Conservation (phyloP, 495 filamentous ascomycete species). For the Hypoxylon fuscum region DNA sequence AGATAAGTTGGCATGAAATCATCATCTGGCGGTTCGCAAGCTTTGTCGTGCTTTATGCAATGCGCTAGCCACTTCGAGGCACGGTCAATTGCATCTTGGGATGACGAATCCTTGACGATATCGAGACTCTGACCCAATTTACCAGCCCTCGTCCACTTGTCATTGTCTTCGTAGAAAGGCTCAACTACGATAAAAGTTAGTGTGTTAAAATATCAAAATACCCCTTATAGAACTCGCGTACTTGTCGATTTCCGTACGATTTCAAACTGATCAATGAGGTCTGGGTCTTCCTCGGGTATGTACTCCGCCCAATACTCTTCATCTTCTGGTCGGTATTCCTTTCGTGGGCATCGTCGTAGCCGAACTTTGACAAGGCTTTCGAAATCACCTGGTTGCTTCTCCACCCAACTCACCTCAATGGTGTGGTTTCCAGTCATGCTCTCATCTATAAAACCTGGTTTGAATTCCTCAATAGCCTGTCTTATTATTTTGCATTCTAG, state of each 20-base stretch:
- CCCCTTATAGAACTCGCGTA: too few relatives aligned
- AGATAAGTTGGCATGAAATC: constrained; percentile 21
- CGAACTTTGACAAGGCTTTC: neutral
- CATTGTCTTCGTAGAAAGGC: neutral
- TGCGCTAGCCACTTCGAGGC: constrained; percentile 29
- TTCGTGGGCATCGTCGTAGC: too few relatives aligned
- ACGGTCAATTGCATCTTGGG: constrained; percentile 19
- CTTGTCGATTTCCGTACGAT: too few relatives aligned
- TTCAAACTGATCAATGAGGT: too few relatives aligned
- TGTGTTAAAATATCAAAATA: too few relatives aligned
- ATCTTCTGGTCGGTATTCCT: too few relatives aligned
- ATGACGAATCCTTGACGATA: constrained; percentile 25
- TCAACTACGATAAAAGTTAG: neutral
- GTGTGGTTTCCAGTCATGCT: neutral
- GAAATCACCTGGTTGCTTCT: neutral
- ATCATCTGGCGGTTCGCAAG: constrained; percentile 26
- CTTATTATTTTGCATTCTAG: neutral
- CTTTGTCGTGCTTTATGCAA: constrained; percentile 25
- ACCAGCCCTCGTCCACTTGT: neutral
- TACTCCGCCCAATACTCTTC: too few relatives aligned
- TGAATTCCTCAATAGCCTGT: neutral
- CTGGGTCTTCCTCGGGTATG: too few relatives aligned
- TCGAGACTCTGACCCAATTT: constrained; percentile 3
- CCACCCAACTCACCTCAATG: neutral
- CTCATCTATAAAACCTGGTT: neutral